These are phyloP conservation scores for Cryoendolithus antarcticus DNA, from an alignment of 2,329 filamentous ascomycete species.

Conservation along the genomic window DNA sequence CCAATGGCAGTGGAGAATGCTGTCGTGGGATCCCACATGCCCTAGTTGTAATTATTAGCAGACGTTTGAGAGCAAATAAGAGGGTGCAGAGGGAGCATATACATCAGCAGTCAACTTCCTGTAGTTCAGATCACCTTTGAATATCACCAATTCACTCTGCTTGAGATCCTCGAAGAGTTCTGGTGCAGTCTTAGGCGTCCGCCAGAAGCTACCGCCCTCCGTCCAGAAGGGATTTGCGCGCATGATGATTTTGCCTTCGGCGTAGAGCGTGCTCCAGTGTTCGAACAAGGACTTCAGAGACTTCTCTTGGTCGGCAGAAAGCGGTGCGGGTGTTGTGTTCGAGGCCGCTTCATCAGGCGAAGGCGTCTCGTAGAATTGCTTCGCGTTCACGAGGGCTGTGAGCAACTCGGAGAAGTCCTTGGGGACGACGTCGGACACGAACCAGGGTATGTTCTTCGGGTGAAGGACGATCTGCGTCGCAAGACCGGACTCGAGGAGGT, in stretches of 20 bases:
- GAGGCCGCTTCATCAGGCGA: slow-evolving; percentile 60
- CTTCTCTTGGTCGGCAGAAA: slow-evolving; percentile 54
- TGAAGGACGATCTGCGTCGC: slow-evolving; percentile 81
- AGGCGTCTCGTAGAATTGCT: slow-evolving; percentile 63
- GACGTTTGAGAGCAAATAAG: slow-evolving; percentile 33
- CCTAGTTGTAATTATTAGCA: slow-evolving; percentile 16
- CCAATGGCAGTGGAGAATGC: slow-evolving; percentile 76
- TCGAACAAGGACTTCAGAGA: slow-evolving; percentile 67
- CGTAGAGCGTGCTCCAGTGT: slow-evolving; percentile 68
- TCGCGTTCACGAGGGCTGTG: slow-evolving; percentile 62
- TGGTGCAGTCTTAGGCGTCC: slow-evolving; percentile 56
- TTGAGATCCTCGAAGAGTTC: slow-evolving; percentile 66
- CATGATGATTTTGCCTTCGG: slow-evolving; percentile 70
- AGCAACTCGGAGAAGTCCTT: slow-evolving; percentile 75
- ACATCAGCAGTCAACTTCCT: slow-evolving; percentile 84
- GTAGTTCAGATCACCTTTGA: slow-evolving; percentile 97
- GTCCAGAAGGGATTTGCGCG: slow-evolving; percentile 90
- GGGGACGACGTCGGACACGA: slow-evolving; percentile 88
- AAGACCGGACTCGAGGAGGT: slow-evolving; percentile 69
- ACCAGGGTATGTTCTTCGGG: slow-evolving; percentile 94
- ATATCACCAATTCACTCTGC: slow-evolving; percentile 74
- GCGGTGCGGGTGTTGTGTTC: slow-evolving; percentile 47
- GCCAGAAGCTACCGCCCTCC: slow-evolving; percentile 74
- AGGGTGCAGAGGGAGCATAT: slow-evolving; percentile 41
- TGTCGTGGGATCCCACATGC: slow-evolving; percentile 74